A percentile compares a stretch with the other conserved stretches of the same genome.
These are phyloP conservation scores for Scheffersomyces coipomensis DNA, from an alignment of 805 yeast species.

Conservation along the genomic window DNA sequence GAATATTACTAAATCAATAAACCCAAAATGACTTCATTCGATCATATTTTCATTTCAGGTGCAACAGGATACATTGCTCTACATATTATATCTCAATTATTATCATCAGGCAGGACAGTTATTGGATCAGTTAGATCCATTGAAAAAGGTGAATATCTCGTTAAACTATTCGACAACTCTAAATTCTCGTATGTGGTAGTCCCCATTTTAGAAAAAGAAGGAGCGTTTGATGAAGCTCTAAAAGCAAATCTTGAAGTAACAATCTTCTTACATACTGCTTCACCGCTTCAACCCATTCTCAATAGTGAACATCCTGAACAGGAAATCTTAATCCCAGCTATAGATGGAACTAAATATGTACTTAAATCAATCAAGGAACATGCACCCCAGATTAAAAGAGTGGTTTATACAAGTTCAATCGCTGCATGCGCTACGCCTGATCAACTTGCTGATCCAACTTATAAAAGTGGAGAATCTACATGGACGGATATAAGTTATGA, in stretches of 20 bases:
- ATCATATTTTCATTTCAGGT: constrained; percentile 46
- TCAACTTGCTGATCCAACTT: constrained; percentile 19
- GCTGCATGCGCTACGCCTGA: constrained; percentile 44
- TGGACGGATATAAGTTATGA: constrained; percentile 56
- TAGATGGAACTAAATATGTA: constrained; percentile 52
- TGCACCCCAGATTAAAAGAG: constrained; percentile 40
- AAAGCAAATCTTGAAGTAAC: constrained; percentile 20
- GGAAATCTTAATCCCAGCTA: constrained; percentile 53
- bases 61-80: constrained; percentile 55
- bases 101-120: constrained; percentile 41
- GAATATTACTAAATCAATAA: too few relatives aligned
- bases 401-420: constrained; percentile 50
- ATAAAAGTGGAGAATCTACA: constrained; percentile 36
- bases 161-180: constrained; percentile 26
- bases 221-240: constrained; percentile 26
- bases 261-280: constrained; percentile 27
- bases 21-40: too few relatives aligned
- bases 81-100: constrained; percentile 41
- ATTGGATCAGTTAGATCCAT: constrained; percentile 49
- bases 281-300: constrained; percentile 25
- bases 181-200: constrained; percentile 21
- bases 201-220: constrained; percentile 15
- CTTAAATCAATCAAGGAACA: constrained; percentile 44
- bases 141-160: constrained; percentile 28
- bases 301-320: constrained; percentile 26